These are phyloP conservation scores for Carnegiea gigantea DNA, from an alignment of 179 eudicot species.

Conservation along the genomic window DNA sequence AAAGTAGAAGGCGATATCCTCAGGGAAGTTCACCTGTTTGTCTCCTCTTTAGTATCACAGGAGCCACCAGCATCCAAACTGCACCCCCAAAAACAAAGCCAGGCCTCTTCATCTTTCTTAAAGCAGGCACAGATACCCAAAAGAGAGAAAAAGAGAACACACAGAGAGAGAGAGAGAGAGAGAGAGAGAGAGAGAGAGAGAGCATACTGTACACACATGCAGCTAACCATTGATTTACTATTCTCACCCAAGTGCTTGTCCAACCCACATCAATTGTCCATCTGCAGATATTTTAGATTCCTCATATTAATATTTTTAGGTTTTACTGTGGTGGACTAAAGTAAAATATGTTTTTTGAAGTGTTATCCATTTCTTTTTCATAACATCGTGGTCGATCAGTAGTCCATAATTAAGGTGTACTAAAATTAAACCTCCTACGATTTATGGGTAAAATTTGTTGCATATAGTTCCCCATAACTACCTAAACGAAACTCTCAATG, in stretches of 20 bases:
- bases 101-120: background rate
- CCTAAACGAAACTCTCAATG: too few relatives aligned
- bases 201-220: constrained; percentile 77
- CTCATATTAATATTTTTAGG: too few relatives aligned
- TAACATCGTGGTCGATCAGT: too few relatives aligned
- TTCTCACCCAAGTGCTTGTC: constrained; percentile 96
- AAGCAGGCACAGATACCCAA: constrained; percentile 3
- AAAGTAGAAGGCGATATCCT: background rate
- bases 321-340: too few relatives aligned
- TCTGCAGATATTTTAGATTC: constrained; percentile 36
- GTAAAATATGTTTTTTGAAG: too few relatives aligned
- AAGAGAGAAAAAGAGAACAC: background rate
- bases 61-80: constrained; percentile 89
- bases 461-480: too few relatives aligned
- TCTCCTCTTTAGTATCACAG: constrained; percentile 58
- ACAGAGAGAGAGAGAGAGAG: constrained; percentile 5
- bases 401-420: too few relatives aligned
- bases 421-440: too few relatives aligned
- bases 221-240: constrained; percentile 79
- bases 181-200: background rate
- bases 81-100: constrained; percentile 21
- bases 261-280: constrained; percentile 91
- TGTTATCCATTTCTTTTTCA: too few relatives aligned
- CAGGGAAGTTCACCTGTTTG: constrained; percentile 44
- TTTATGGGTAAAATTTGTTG: too few relatives aligned